phyloP scores from a whole-genome alignment of 2,329 filamentous ascomycete genomes.

The Ramichloridium luteum region DNA sequence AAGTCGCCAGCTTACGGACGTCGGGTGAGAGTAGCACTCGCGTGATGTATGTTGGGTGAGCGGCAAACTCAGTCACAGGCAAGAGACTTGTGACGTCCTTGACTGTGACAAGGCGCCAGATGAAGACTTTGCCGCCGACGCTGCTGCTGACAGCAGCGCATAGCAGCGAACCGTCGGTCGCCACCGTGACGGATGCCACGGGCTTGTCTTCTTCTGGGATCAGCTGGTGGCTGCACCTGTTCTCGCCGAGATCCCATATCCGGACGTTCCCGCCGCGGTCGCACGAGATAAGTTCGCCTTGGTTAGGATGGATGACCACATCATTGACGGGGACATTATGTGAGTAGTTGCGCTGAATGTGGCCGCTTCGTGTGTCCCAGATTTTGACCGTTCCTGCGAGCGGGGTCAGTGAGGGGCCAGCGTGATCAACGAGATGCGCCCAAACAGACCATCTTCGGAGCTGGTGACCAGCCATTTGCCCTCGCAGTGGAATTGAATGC shows the following conservation, averaged over 20 bases:
- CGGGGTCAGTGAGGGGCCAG: too few relatives aligned
- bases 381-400: conserved; percentile 67
- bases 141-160: conserved; percentile 75
- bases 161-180: conserved; percentile 81
- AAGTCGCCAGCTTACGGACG: conserved; percentile 87
- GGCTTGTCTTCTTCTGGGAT: conserved; percentile 93
- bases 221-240: conserved; percentile 90
- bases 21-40: conserved; percentile 84
- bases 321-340: conserved; percentile 88
- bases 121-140: conserved; percentile 80
- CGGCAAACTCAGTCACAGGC: conserved; percentile 77
- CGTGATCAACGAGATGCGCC: neutral
- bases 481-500: conserved; percentile 94
- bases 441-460: conserved; percentile 63
- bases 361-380: conserved; percentile 81
- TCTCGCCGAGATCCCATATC: conserved; percentile 94
- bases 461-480: conserved; percentile 99
- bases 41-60: conserved; percentile 86
- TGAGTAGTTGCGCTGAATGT: conserved; percentile 82
- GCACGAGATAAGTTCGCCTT: conserved; percentile 94
- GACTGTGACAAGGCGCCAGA: conserved; percentile 84
- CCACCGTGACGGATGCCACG: conserved; percentile 88
- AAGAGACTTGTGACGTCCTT: conserved; percentile 72
- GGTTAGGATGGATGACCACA: conserved; percentile 98
- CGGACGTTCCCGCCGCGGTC: conserved; percentile 85